Conservation (phyloP, 106 monocot species). For the Dendrobium chrysotoxum region DNA sequence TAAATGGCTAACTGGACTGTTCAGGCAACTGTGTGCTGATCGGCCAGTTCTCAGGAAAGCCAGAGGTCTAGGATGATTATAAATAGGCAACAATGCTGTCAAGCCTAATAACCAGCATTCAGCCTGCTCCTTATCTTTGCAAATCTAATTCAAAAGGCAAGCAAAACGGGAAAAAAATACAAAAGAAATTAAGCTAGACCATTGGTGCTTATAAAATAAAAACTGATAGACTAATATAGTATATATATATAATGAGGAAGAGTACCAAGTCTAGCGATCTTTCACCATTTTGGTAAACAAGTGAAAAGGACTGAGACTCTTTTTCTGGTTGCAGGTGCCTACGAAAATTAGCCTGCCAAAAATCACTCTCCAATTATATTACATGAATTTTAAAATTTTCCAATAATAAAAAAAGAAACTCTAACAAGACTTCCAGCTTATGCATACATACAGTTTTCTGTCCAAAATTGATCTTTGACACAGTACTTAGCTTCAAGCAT, state of each 20-base stretch:
- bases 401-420: neutral
- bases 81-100: conserved; percentile 36
- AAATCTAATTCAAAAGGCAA: conserved; percentile 39
- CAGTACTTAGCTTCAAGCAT: conserved; percentile 41
- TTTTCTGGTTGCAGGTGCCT: conserved; percentile 44
- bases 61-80: conserved; percentile 25
- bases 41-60: conserved; percentile 24
- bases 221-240: neutral
- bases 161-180: neutral
- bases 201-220: neutral
- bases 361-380: conserved; percentile 1
- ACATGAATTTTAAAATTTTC: neutral
- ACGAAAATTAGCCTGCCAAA: conserved; percentile 70
- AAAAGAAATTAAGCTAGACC: neutral
- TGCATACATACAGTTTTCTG: conserved; percentile 60
- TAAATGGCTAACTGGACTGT: conserved; percentile 35
- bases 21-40: conserved; percentile 31
- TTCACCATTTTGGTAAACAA: conserved; percentile 61
- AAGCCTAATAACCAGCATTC: conserved; percentile 66
- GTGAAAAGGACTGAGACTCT: conserved; percentile 55
- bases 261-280: conserved; percentile 70
- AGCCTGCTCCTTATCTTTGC: conserved; percentile 79
- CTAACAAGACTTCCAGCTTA: neutral
- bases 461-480: conserved; percentile 52
- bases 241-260: neutral